Evolutionary conservation across 139 green algal species (phyloP), one percentile per base, ranked within the genome.

Genomic region (Chlorella sp.): DNA sequence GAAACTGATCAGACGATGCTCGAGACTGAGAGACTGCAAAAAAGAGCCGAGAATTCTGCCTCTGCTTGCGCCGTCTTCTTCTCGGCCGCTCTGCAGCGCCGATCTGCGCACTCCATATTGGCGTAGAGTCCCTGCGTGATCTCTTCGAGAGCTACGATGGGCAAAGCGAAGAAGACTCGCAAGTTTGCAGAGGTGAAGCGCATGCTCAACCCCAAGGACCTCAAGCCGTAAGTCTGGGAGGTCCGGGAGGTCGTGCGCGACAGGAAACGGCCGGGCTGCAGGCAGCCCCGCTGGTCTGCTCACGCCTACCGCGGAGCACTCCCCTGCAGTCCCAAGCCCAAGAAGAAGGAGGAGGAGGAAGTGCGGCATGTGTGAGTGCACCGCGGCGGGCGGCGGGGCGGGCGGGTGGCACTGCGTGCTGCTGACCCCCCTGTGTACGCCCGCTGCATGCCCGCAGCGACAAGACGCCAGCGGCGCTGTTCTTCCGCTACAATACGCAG

Each of bases 401-500:
- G 45, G 12, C 45, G 14, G 45, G 12, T 53, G 12, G 45, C 45
- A 53, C 27, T 25, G 62, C 38, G 33, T n/a, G 31, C 58, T 42
- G 58, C 33, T 41, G 15, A 8, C 8, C 36, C 64, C 40, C 19
- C 19, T 14, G 21, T 23, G n/a, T 8, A 63, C 19, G 4, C 15
- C 50, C n/a, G n/a, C 15, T 48, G 12, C 17, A 36, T 35, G 38
- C 67, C 27, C 69, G 65, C 84, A 97, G 93, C 12, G 88, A 95
- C 59, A 97, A 96, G 74, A 83, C 85, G 21, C 93, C 93, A 0
- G 87, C 94, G 2, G 91, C 94, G 19, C 79, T 99, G 40, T 99
- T 99, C 79, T 98, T 99, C 90, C 89, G 93, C 38, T 96, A 99
- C 86, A 99, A 99, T 85, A 94, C 93, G 15, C 91, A 98, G 78